phyloP scores from a whole-genome alignment of 1,284 basidiomycete species.

The Fomitiporia mediterranea region DNA sequence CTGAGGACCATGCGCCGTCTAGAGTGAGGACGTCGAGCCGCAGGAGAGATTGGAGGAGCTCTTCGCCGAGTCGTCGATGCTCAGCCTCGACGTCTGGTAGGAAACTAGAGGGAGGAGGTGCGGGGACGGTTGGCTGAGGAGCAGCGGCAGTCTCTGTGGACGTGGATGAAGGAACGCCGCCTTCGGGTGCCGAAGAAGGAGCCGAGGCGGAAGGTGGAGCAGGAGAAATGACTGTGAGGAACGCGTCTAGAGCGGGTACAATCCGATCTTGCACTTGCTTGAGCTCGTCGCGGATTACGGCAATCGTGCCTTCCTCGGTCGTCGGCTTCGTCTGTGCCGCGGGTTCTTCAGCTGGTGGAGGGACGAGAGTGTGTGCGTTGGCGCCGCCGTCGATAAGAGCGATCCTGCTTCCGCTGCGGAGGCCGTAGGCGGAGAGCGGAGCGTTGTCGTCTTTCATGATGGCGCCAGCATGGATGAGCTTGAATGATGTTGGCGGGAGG shows the following conservation, averaged over 20 bases:
- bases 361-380: conserved; percentile 24
- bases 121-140: conserved; percentile 8
- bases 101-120: conserved; percentile 1
- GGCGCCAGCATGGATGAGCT: conserved; percentile 73
- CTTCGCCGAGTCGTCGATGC: conserved; percentile 60
- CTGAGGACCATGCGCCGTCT: conserved; percentile 66
- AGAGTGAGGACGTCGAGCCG: conserved; percentile 68
- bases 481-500: conserved; percentile 58
- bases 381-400: conserved; percentile 49
- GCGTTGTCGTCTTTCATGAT: conserved; percentile 74
- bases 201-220: conserved; percentile 19
- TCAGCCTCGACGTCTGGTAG: conserved; percentile 32
- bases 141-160: conserved; percentile 14
- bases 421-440: conserved; percentile 42
- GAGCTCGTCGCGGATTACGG: conserved; percentile 57
- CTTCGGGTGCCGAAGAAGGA: conserved; percentile 23
- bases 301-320: conserved; percentile 50
- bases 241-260: conserved; percentile 48
- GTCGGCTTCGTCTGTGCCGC: conserved; percentile 29
- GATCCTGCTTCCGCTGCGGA: conserved; percentile 58
- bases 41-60: conserved; percentile 72
- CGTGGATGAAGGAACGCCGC: conserved; percentile 9
- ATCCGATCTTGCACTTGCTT: conserved; percentile 48
- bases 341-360: conserved; percentile 23
- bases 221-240: conserved; percentile 41